phyloP scores from a whole-genome alignment of 257 asterid genomes.

The Jaltomata sinuosa region DNA sequence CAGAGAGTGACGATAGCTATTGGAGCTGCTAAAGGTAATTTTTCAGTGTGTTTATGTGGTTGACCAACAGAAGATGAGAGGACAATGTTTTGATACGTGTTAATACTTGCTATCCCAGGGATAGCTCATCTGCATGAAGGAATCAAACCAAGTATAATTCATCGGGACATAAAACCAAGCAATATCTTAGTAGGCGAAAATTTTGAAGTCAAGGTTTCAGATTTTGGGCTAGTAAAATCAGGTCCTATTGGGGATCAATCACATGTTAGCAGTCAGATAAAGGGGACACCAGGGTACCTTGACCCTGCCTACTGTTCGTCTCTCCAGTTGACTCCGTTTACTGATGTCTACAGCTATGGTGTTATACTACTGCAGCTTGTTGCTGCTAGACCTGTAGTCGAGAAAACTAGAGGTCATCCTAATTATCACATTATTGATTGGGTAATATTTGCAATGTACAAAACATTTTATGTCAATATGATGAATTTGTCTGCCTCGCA shows the following conservation, averaged over 20 bases:
- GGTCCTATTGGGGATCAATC: conserved; percentile 68
- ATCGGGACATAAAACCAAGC: conserved; percentile 70
- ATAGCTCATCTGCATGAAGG: conserved; percentile 67
- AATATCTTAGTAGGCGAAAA: conserved; percentile 56
- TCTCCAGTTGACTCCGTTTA: conserved; percentile 49
- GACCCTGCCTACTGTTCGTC: conserved; percentile 78
- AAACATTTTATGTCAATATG: not conserved
- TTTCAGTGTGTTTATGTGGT: not conserved
- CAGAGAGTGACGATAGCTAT: conserved; percentile 67
- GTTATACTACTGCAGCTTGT: conserved; percentile 69
- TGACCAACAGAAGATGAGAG: not conserved
- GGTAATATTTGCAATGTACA: conserved; percentile 20
- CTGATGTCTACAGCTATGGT: conserved; percentile 79
- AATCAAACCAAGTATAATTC: conserved; percentile 54
- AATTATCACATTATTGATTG: conserved; percentile 56
- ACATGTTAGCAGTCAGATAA: conserved; percentile 60
- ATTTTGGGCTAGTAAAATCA: conserved; percentile 60
- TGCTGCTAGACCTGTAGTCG: conserved; percentile 60
- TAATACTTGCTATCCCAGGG: conserved; percentile 23
- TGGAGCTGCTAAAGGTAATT: conserved; percentile 72
- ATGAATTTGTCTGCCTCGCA: not conserved
- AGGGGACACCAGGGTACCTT: conserved; percentile 79
- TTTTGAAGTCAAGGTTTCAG: conserved; percentile 71
- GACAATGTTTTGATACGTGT: not conserved
- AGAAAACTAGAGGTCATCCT: conserved; percentile 18